These are phyloP conservation scores for Bjerkandera adusta DNA, from an alignment of 1,284 basidiomycete genomes.

Conservation along the genomic window DNA sequence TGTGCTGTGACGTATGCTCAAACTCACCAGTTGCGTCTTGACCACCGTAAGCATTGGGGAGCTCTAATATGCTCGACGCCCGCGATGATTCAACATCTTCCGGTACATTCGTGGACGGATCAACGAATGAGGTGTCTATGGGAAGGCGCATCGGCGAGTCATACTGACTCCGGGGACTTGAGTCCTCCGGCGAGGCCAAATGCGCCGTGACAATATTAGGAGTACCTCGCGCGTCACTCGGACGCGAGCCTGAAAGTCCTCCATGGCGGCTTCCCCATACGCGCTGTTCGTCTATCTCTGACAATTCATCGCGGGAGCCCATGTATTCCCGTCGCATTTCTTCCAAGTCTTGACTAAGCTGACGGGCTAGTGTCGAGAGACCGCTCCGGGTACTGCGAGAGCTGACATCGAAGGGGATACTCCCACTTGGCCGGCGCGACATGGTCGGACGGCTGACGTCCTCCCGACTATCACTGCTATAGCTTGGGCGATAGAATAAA, in stretches of 20 bases:
- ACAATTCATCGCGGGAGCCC: constrained; percentile 13
- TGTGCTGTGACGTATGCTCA: no score
- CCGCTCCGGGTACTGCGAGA: constrained; percentile 41
- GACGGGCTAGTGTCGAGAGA: constrained; percentile 58
- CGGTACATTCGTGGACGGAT: constrained; percentile 43
- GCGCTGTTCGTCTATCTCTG: constrained; percentile 19
- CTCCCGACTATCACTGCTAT: constrained; percentile 13
- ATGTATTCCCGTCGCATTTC: constrained; percentile 32
- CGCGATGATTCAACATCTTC: constrained; percentile 65
- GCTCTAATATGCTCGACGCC: constrained; percentile 48
- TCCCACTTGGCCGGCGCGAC: constrained; percentile 24
- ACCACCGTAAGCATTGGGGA: no score
- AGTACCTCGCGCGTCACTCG: constrained; percentile 21
- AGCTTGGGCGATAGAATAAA: constrained; percentile 58
- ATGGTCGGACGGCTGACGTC: constrained; percentile 19
- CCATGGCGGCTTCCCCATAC: constrained; percentile 32
- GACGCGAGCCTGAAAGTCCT: constrained; percentile 25
- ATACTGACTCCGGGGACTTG: constrained; percentile 20
- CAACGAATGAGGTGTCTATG: constrained; percentile 26
- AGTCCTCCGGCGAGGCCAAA: constrained; percentile 17
- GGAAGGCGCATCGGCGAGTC: constrained; percentile 31
- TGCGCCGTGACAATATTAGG: constrained; percentile 26
- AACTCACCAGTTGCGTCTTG: no score
- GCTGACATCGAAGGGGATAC: constrained; percentile 26
- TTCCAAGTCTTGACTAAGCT: constrained; percentile 59